Evolutionary conservation across 2,329 filamentous ascomycete genomes (phyloP).

Genomic region (Penicillium janthinellum): DNA sequence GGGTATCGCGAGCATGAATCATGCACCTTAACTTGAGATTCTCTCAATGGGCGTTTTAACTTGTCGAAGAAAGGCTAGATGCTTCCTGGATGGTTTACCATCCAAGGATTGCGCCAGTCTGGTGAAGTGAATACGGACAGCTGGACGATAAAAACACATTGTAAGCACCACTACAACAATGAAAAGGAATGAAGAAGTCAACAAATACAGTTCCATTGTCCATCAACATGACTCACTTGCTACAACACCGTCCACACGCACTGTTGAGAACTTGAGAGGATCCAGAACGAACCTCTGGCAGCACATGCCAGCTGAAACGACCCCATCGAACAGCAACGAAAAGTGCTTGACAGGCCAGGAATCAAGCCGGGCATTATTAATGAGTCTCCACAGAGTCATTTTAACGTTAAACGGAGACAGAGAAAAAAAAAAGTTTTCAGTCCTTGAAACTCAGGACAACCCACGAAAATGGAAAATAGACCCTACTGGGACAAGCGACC

Average conservation of each 20-base stretch:
- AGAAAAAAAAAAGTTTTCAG: not conserved
- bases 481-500: constrained; percentile 14
- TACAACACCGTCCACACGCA: not conserved
- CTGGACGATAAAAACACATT: not conserved
- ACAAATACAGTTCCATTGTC: not conserved
- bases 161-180: not conserved
- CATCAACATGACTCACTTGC: not conserved
- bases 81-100: not conserved
- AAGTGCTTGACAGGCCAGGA: constrained; percentile 1
- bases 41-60: no score
- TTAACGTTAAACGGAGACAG: constrained; percentile 11
- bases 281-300: constrained; percentile 1
- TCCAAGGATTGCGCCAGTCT: not conserved
- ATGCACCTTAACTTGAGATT: no score
- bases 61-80: not conserved
- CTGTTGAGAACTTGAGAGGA: not conserved
- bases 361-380: not conserved
- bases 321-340: not conserved
- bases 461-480: not conserved
- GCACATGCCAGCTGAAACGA: constrained; percentile 2
- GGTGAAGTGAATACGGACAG: not conserved
- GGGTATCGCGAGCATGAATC: not conserved
- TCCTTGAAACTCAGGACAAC: constrained; percentile 12
- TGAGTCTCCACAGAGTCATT: constrained; percentile 1
- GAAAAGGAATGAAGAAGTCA: not conserved